These are phyloP conservation scores for Epichloe festucae DNA, from an alignment of 2,329 filamentous ascomycete species.

Conservation along the genomic window DNA sequence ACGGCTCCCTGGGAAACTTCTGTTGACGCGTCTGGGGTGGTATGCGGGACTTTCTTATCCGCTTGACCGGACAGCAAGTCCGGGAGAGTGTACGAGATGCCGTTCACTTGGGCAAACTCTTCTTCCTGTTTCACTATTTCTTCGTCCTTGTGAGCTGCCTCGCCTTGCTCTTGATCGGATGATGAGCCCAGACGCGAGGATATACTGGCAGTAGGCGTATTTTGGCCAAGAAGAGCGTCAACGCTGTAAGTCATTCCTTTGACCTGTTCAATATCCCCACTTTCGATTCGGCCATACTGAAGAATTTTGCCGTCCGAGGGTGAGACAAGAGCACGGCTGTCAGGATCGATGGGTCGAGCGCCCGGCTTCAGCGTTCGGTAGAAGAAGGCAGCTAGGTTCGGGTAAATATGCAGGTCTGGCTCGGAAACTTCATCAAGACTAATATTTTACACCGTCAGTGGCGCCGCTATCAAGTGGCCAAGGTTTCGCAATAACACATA, in stretches of 20 bases:
- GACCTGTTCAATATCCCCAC: conserved; percentile 93
- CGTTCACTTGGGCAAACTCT: conserved; percentile 88
- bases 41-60: conserved; percentile 30
- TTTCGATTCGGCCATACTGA: conserved; percentile 83
- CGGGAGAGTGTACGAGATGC: conserved; percentile 88
- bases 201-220: conserved; percentile 42
- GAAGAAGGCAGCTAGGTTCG: conserved; percentile 93
- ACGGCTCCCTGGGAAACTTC: conserved; percentile 52
- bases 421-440: conserved; percentile 78
- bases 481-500: conserved; percentile 16
- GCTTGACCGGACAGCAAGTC: conserved; percentile 66
- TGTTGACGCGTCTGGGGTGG: conserved; percentile 62
- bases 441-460: conserved; percentile 12
- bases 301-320: conserved; percentile 85
- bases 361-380: conserved; percentile 90
- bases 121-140: conserved; percentile 68
- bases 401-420: conserved; percentile 75
- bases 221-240: conserved; percentile 74
- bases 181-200: conserved; percentile 13
- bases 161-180: conserved; percentile 11
- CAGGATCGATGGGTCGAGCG: conserved; percentile 68
- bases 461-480: background rate
- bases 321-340: conserved; percentile 67
- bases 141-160: conserved; percentile 33
- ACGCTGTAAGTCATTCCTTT: conserved; percentile 98